Evolutionary conservation across 2,329 filamentous ascomycete genomes (phyloP).

Genomic region (Aspergillus novofumigatus): DNA sequence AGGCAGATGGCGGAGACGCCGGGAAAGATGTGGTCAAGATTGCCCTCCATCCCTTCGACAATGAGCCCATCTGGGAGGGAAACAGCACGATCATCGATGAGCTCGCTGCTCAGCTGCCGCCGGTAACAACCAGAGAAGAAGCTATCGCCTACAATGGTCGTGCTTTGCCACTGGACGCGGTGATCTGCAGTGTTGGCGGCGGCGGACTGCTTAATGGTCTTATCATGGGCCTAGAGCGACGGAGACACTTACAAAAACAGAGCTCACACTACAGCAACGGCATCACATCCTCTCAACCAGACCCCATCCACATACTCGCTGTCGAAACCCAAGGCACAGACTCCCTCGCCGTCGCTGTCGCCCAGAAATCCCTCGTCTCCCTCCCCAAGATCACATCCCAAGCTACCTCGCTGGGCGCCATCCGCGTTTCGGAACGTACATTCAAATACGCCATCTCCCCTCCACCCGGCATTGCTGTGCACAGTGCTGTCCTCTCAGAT

Average conservation of each 20-base stretch:
- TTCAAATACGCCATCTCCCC: conserved; percentile 59
- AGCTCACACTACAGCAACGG: conserved; percentile 9
- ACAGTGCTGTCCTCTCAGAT: conserved; percentile 64
- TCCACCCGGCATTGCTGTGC: conserved; percentile 47
- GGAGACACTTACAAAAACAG: conserved; percentile 35
- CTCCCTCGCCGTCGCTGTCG: conserved; percentile 61
- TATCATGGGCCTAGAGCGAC: conserved; percentile 61
- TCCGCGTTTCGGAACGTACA: conserved; percentile 63
- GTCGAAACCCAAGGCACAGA: conserved; percentile 74
- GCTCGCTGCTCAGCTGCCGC: conserved; percentile 38
- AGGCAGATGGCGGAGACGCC: conserved; percentile 20
- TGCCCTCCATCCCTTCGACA: conserved; percentile 43
- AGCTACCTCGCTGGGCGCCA: conserved; percentile 70
- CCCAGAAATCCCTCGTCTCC: conserved; percentile 53
- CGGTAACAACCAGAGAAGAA: conserved; percentile 28
- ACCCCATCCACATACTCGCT: conserved; percentile 57
- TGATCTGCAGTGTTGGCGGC: conserved; percentile 76
- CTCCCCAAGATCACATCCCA: conserved; percentile 69
- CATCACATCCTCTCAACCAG: conserved; percentile 14
- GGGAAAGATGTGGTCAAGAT: conserved; percentile 34
- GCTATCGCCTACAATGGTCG: conserved; percentile 23
- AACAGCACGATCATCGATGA: conserved; percentile 45
- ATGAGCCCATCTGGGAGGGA: conserved; percentile 44
- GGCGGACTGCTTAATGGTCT: conserved; percentile 76
- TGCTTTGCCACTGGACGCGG: conserved; percentile 55